These are phyloP conservation scores for maize (Zea mays) DNA, from an alignment of 176 grass and related monocot species.

Conservation along the genomic window DNA sequence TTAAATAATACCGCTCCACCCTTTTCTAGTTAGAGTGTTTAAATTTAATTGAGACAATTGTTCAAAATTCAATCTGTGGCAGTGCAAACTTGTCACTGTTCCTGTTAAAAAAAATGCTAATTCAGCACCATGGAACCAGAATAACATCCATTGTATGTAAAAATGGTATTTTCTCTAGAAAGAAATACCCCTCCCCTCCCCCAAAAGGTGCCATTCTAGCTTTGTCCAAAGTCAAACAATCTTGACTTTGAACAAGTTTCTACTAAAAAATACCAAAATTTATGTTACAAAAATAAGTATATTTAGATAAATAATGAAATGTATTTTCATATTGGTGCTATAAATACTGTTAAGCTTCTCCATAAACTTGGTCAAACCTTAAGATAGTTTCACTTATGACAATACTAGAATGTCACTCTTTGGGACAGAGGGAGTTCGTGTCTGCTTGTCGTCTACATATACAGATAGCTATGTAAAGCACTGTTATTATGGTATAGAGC, in stretches of 20 bases:
- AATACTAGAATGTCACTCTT: not conserved
- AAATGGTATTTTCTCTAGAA: not conserved
- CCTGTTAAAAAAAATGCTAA: not conserved
- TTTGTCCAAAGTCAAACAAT: too few relatives aligned
- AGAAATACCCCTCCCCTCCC: not conserved
- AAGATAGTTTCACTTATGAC: not conserved
- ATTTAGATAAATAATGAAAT: not conserved
- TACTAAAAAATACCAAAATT: too few relatives aligned
- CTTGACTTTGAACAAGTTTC: too few relatives aligned
- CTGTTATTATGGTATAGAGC: not conserved
- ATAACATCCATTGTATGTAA: not conserved
- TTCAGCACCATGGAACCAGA: not conserved
- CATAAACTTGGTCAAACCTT: not conserved
- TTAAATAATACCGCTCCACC: not conserved
- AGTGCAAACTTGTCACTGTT: not conserved
- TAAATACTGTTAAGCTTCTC: not conserved
- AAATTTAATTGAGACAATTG: conserved; percentile 1
- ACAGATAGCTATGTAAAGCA: conserved; percentile 8
- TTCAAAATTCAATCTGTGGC: not conserved
- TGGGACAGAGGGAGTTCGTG: not conserved
- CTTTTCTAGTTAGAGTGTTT: not conserved
- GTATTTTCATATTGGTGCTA: not conserved
- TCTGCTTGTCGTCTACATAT: not conserved
- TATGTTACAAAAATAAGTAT: not conserved
- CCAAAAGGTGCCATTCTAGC: too few relatives aligned